phyloP scores from a whole-genome alignment of 441 rosid genomes.

The Pelargonium australe region DNA sequence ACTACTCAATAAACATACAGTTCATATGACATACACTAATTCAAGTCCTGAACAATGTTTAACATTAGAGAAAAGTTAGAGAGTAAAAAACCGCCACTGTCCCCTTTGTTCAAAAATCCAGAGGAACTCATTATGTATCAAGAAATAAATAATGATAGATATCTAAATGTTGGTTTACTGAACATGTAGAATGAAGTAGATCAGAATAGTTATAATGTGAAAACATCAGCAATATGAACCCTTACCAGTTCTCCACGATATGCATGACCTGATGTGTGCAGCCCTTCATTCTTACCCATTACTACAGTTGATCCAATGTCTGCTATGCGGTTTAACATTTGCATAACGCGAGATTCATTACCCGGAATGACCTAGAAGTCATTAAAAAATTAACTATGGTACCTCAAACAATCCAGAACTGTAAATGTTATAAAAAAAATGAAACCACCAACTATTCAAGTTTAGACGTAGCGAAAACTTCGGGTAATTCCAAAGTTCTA shows the following conservation, averaged over 20 bases:
- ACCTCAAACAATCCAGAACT: constrained; percentile 2
- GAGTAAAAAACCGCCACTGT: neutral
- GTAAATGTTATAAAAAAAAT: neutral
- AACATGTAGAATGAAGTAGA: neutral
- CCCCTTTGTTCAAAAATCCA: neutral
- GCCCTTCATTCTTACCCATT: constrained; percentile 76
- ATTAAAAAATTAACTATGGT: constrained; percentile 13
- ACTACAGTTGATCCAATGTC: constrained; percentile 85
- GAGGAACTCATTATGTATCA: neutral
- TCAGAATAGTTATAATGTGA: neutral
- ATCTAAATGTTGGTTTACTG: neutral
- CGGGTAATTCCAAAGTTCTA: neutral
- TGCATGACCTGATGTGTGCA: constrained; percentile 96
- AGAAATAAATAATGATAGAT: neutral
- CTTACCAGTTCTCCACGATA: constrained; percentile 92
- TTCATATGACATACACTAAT: neutral
- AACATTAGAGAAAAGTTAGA: neutral
- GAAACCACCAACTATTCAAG: neutral
- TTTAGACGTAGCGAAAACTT: neutral
- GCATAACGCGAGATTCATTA: constrained; percentile 92
- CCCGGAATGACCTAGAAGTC: constrained; percentile 86
- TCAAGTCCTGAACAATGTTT: neutral
- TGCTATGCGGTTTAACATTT: constrained; percentile 87
- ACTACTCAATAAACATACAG: constrained; percentile 5
- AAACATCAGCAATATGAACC: neutral